These are phyloP conservation scores for Tetradesmus obliquus DNA, from an alignment of 139 green algal species.

Conservation along the genomic window DNA sequence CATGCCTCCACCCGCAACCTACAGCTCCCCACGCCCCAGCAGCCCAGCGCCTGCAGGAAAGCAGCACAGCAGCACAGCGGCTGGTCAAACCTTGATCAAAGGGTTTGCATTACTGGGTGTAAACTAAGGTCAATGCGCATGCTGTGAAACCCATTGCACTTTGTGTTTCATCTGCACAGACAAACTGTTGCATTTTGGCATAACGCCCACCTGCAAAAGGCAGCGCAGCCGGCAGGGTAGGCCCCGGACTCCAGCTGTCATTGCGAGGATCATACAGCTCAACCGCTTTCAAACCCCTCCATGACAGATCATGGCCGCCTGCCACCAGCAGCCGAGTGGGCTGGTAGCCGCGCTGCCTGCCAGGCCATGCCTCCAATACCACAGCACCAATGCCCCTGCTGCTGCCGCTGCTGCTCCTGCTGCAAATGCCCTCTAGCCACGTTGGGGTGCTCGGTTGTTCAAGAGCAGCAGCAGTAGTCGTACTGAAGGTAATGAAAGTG, in stretches of 20 bases:
- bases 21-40: neutral
- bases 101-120: too few species aligned
- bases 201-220: slow-evolving; percentile 54
- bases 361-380: slow-evolving; percentile 1
- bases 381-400: slow-evolving; percentile 33
- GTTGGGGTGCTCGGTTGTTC: neutral
- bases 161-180: too few species aligned
- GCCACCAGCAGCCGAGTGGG: slow-evolving; percentile 15
- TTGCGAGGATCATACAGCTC: slow-evolving; percentile 64
- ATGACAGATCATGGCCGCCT: slow-evolving; percentile 55
- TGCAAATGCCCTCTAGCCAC: neutral
- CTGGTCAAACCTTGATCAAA: too few species aligned
- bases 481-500: neutral
- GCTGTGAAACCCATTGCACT: too few species aligned
- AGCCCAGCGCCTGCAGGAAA: neutral
- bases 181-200: too few species aligned
- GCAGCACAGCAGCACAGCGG: too few species aligned
- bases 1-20: slow-evolving; percentile 48
- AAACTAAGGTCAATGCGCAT: too few species aligned
- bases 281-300: slow-evolving; percentile 52
- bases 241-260: slow-evolving; percentile 62
- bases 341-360: slow-evolving; percentile 33
- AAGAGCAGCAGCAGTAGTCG: neutral
- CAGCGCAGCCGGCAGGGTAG: slow-evolving; percentile 52
- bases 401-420: slow-evolving; percentile 14